Percentiles rank a stretch among this genome's conserved stretches.
Evolutionary conservation across 169 alveolate genomes (phyloP).

Genomic region (Plasmodium inui): DNA sequence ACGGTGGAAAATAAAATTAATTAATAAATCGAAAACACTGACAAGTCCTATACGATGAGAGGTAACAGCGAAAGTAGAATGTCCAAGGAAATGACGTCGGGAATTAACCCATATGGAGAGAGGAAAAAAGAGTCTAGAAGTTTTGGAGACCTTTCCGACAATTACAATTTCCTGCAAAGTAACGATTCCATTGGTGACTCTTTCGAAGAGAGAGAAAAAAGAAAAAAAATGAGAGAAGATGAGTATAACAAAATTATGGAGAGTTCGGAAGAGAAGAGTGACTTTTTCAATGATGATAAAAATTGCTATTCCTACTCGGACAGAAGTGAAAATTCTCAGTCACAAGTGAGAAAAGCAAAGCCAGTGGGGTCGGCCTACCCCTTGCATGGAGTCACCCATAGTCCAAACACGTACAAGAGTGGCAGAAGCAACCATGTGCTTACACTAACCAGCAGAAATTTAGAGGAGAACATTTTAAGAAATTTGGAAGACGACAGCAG

Average conservation of each 20-base stretch:
- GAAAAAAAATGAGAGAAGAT: background rate
- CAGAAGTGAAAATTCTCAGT: background rate
- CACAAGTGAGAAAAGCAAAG: background rate
- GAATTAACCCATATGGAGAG: background rate
- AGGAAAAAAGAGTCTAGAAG: background rate
- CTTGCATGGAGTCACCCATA: background rate
- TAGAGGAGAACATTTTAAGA: constrained; percentile 26
- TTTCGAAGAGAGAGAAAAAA: constrained; percentile 20
- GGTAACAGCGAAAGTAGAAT: background rate
- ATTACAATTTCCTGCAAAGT: constrained; percentile 6
- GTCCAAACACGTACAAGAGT: background rate
- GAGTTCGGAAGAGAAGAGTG: constrained; percentile 4
- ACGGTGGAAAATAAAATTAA: background rate
- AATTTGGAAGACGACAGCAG: background rate
- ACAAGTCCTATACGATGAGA: background rate
- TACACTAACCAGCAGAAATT: background rate
- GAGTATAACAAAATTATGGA: constrained; percentile 4
- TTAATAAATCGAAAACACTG: background rate
- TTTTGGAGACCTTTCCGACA: constrained; percentile 5
- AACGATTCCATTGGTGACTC: background rate
- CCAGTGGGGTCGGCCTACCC: background rate
- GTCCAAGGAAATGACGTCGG: background rate
- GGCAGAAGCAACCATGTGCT: background rate
- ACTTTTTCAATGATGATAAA: constrained; percentile 2
- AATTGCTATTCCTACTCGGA: background rate